Percentiles rank a stretch among this genome's conserved stretches.
These are phyloP conservation scores for Paecilomyces formosus DNA, from an alignment of 2,329 filamentous ascomycete genomes.

Conservation along the genomic window DNA sequence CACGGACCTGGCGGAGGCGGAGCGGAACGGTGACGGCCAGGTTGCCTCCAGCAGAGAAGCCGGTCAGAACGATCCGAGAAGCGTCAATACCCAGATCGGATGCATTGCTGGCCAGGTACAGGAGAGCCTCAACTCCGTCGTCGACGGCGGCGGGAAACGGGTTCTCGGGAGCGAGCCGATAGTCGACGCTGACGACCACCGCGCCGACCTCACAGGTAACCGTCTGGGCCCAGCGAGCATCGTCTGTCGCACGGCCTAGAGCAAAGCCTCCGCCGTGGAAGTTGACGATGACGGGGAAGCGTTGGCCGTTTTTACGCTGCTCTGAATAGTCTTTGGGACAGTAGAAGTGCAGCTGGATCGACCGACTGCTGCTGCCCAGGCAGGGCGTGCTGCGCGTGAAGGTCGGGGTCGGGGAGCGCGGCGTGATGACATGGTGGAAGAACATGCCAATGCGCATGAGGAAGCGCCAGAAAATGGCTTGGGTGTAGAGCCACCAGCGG, in stretches of 20 bases:
- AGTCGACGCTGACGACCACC: conserved; percentile 55
- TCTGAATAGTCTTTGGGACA: conserved; percentile 40
- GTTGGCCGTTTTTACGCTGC: background rate
- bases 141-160: conserved; percentile 59
- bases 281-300: conserved; percentile 53
- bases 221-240: conserved; percentile 51
- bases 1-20: conserved; percentile 40
- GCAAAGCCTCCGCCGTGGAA: conserved; percentile 60
- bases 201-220: conserved; percentile 50
- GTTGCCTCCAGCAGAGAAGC: conserved; percentile 58
- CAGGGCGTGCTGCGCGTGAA: conserved; percentile 53
- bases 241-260: conserved; percentile 52
- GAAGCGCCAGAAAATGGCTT: conserved; percentile 59
- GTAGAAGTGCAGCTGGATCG: conserved; percentile 54
- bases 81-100: conserved; percentile 50
- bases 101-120: conserved; percentile 51
- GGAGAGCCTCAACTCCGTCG: conserved; percentile 54
- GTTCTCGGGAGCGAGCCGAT: conserved; percentile 53
- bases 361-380: conserved; percentile 37
- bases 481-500: conserved; percentile 54
- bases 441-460: conserved; percentile 64
- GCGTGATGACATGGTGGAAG: conserved; percentile 55
- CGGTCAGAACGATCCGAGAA: conserved; percentile 50
- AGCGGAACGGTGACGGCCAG: conserved; percentile 56
- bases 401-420: conserved; percentile 52